Conservation (phyloP, 495 filamentous ascomycete genomes). For the Chaetomium tenue region DNA sequence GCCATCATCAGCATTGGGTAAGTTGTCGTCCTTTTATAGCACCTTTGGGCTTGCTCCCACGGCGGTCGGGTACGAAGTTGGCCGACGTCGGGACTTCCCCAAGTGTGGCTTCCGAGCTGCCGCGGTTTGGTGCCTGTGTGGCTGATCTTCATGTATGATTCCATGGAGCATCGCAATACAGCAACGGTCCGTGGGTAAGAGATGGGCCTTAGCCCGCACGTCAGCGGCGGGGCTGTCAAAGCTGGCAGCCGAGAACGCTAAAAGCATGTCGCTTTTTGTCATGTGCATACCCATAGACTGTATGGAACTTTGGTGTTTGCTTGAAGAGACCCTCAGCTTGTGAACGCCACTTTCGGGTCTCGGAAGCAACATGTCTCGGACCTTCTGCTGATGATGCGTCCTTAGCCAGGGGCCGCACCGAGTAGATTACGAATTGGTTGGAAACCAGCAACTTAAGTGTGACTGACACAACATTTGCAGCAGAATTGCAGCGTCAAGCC, state of each 20-base stretch:
- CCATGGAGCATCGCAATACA: not conserved
- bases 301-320: not conserved
- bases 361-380: conserved; percentile 1
- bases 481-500: too few species aligned
- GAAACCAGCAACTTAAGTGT: too few species aligned
- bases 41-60: not conserved
- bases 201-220: not conserved
- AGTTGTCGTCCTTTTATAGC: conserved; percentile 6
- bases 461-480: too few species aligned
- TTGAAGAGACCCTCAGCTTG: not conserved
- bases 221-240: not conserved
- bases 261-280: not conserved
- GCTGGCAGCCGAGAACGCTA: not conserved
- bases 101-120: conserved; percentile 4
- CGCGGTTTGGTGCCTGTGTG: not conserved
- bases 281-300: not conserved
- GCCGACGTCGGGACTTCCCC: conserved; percentile 20
- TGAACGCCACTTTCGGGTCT: not conserved
- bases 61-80: not conserved
- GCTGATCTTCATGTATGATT: not conserved
- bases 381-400: not conserved
- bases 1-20: not conserved
- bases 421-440: too few species aligned
- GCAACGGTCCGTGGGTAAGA: not conserved
- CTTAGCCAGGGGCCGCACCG: not conserved